Conservation (phyloP, 495 filamentous ascomycete genomes). For the Hyaloscypha bicolor region DNA sequence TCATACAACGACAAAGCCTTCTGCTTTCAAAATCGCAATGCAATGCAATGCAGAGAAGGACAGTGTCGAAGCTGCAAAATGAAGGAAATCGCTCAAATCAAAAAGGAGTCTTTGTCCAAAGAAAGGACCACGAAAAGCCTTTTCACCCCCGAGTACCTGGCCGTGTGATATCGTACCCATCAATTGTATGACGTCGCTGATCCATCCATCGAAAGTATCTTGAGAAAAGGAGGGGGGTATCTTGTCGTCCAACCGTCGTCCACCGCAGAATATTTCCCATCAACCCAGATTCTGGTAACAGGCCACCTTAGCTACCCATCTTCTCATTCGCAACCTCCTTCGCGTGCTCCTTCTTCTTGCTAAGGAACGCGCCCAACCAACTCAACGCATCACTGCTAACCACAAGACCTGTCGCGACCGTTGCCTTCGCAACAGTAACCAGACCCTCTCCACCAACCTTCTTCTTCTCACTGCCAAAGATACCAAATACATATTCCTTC, state of each 20-base stretch:
- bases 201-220: neutral
- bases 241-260: neutral
- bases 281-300: no score
- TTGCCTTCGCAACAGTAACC: slow-evolving; percentile 70
- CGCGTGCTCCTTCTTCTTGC: slow-evolving; percentile 61
- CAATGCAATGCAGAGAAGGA: neutral
- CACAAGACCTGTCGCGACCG: slow-evolving; percentile 71
- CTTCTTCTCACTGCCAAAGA: slow-evolving; percentile 75
- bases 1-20: neutral
- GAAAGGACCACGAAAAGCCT: neutral
- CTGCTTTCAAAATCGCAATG: neutral
- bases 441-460: slow-evolving; percentile 72
- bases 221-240: neutral
- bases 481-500: slow-evolving; percentile 72
- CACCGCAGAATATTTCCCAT: neutral
- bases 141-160: neutral
- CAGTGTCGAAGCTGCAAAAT: neutral
- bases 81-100: neutral
- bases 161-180: neutral
- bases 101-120: neutral
- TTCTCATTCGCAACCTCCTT: slow-evolving; percentile 61
- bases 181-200: neutral
- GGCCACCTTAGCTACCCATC: slow-evolving; percentile 21
- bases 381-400: slow-evolving; percentile 67
- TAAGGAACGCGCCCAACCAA: slow-evolving; percentile 57